Conservation (phyloP, 2,329 filamentous ascomycete species). For the Aspergillus ustus region DNA sequence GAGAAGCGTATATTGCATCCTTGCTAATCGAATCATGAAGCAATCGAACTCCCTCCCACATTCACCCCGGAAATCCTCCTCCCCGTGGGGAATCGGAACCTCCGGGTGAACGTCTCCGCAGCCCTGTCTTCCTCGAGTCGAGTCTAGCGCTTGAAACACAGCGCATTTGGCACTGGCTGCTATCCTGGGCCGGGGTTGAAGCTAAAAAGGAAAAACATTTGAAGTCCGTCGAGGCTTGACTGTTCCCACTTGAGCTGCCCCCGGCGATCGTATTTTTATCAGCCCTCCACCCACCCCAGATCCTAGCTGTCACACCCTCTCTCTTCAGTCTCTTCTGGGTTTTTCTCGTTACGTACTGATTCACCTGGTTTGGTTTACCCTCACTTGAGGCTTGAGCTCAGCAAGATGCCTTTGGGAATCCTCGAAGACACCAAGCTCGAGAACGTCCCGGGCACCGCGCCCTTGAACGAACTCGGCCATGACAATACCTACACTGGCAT, state of each 20-base stretch:
- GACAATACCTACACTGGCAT: constrained; percentile 24
- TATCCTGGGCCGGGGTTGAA: neutral
- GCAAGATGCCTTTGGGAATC: constrained; percentile 37
- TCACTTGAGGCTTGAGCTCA: neutral
- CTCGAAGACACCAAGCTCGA: constrained; percentile 36
- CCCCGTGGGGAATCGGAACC: constrained; percentile 12
- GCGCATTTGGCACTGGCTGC: neutral
- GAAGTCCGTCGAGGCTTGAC: neutral
- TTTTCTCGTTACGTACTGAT: neutral
- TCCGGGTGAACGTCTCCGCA: constrained; percentile 7
- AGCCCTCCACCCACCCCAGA: constrained; percentile 1
- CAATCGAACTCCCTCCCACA: neutral
- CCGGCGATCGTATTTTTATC: constrained; percentile 11
- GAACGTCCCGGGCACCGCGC: constrained; percentile 38
- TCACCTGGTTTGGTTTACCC: neutral
- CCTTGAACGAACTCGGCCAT: constrained; percentile 22
- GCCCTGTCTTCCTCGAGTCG: neutral
- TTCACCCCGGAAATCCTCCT: constrained; percentile 12
- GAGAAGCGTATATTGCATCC: neutral
- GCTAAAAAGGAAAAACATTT: constrained; percentile 1
- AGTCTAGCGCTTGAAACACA: neutral
- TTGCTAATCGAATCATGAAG: neutral
- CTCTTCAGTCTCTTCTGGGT: neutral
- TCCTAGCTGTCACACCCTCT: constrained; percentile 1
- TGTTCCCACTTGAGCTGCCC: neutral